phyloP scores from a whole-genome alignment of 2,329 filamentous ascomycete species.

The Albophoma yamanashiensis region DNA sequence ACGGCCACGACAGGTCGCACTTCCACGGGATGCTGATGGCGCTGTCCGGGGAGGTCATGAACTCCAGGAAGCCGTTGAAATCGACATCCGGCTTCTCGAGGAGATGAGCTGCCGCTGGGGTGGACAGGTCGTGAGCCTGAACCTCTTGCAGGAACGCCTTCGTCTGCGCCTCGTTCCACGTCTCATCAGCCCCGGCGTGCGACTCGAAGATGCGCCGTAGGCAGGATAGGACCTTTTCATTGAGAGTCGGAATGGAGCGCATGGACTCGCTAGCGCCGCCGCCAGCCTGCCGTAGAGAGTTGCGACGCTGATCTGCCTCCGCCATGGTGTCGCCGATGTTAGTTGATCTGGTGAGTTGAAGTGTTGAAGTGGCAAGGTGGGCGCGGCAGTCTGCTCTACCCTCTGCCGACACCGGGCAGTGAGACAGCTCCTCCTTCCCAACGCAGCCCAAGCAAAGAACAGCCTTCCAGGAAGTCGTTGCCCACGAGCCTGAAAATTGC shows the following conservation, averaged over 20 bases:
- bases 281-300: constrained; percentile 31
- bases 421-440: background rate
- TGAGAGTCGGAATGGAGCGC: constrained; percentile 29
- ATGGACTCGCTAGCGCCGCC: constrained; percentile 33
- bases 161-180: constrained; percentile 36
- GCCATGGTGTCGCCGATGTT: background rate
- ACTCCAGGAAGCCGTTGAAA: constrained; percentile 38
- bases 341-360: background rate
- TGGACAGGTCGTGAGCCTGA: constrained; percentile 29
- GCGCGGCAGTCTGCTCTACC: background rate
- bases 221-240: constrained; percentile 27
- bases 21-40: constrained; percentile 29
- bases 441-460: background rate
- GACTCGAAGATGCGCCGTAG: constrained; percentile 35
- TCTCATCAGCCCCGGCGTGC: constrained; percentile 27
- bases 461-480: background rate
- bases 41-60: constrained; percentile 42
- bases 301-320: constrained; percentile 1
- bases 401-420: background rate
- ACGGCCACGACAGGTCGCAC: constrained; percentile 57
- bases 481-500: background rate
- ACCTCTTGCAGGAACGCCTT: constrained; percentile 33
- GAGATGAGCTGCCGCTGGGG: constrained; percentile 13
- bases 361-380: background rate
- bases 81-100: constrained; percentile 27